Evolutionary conservation across 805 yeast genomes (phyloP).

Genomic region (Suhomyces faveliae): DNA sequence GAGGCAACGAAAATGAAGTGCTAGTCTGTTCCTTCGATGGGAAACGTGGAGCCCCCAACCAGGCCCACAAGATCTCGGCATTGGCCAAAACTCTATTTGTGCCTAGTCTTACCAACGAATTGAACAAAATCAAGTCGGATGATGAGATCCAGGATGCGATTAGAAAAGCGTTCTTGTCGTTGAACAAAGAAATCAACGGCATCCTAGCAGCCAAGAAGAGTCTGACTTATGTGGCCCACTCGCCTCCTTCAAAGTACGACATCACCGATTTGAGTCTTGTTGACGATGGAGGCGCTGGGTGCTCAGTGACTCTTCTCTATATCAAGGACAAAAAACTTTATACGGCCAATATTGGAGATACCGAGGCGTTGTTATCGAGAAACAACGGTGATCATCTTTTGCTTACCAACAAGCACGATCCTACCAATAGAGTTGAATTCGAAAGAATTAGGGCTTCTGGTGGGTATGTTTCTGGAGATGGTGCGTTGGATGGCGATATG

Average conservation of each 20-base stretch:
- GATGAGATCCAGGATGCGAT: slow-evolving; percentile 70
- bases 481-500: slow-evolving; percentile 78
- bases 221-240: slow-evolving; percentile 36
- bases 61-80: slow-evolving; percentile 65
- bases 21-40: slow-evolving; percentile 87
- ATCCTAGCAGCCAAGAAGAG: slow-evolving; percentile 45
- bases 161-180: slow-evolving; percentile 72
- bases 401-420: slow-evolving; percentile 78
- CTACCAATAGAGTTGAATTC: slow-evolving; percentile 72
- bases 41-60: slow-evolving; percentile 51
- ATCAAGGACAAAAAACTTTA: slow-evolving; percentile 67
- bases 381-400: slow-evolving; percentile 77
- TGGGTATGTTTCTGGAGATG: slow-evolving; percentile 83
- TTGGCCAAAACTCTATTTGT: slow-evolving; percentile 72
- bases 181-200: slow-evolving; percentile 81
- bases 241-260: slow-evolving; percentile 28
- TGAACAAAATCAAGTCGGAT: slow-evolving; percentile 42
- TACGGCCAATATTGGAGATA: slow-evolving; percentile 90
- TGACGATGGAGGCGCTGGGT: slow-evolving; percentile 77
- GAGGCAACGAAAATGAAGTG: slow-evolving; percentile 81
- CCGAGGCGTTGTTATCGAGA: slow-evolving; percentile 74
- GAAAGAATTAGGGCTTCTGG: slow-evolving; percentile 90
- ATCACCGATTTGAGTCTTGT: slow-evolving; percentile 51
- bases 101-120: slow-evolving; percentile 64
- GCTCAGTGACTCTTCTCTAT: slow-evolving; percentile 80